Base-by-base conservation (phyloP, 306 rosid genomes). In the Fagus crenata region DNA sequence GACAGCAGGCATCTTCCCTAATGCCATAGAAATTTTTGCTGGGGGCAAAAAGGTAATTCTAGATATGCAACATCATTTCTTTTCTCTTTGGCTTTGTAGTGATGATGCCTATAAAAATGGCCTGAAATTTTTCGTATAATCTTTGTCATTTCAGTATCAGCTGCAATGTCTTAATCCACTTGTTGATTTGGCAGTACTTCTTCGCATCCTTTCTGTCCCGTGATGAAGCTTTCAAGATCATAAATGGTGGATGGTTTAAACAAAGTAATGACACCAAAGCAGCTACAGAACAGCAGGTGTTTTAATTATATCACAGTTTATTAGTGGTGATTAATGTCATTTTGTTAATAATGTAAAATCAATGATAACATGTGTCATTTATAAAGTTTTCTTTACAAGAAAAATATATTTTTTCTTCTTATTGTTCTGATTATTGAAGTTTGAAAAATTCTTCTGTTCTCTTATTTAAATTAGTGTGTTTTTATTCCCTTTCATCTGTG, bases 1-100 rank as follows among this genome's bases (percentile, higher is more conserved):
- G 87, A 96, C 96, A 32, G 99, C 99, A 28, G 99, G 99, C 75
- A 81, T 96, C 72, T 91, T 96, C 78, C 99, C 92, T 69, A 96
- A 92, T 89, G 99, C 99, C 86, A 89, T 96, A 53, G 99, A 96
- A 83, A 91, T 96, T 75, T 67, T 78, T 70, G 85, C 85, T 31
- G 96, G 90, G 64, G 67, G 82, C 83, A 92, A 58, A 84, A 96
- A 92, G 99, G 99, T 90, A 64, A 63, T 69, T 82, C 39, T 75
- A 72, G 56, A 71, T 67, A 18, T 76, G 51, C 70, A 36, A 18
- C 18, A 56, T 67, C 7, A 51, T 76, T 22, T 22, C 36, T 53
- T 37, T 75, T 14, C 71, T 74, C 68, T 68, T 59, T 37, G 73
- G 35, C 69, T 67, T 80, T 73, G 67, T 28, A 18, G 69, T 71